Conservation (phyloP, 176 grass and related monocot species). For the Cocos nucifera region DNA sequence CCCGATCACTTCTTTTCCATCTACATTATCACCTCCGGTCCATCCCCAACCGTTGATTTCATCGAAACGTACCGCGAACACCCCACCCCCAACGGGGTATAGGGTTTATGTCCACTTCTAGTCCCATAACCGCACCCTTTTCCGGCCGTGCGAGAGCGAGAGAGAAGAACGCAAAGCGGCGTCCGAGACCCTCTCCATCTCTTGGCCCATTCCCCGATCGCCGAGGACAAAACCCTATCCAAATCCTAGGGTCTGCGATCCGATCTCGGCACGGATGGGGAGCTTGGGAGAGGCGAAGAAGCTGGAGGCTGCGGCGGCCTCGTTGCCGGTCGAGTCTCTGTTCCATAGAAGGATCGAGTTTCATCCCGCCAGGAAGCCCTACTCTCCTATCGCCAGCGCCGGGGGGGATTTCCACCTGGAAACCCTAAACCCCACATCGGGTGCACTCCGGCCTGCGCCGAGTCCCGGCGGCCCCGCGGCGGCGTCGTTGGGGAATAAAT, state of each 20-base stretch:
- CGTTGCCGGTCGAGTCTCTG: conserved; percentile 29
- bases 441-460: not conserved
- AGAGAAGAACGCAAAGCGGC: conserved; percentile 1
- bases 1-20: too few species aligned
- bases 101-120: conserved; percentile 39
- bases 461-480: conserved; percentile 6
- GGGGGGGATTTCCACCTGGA: conserved; percentile 55
- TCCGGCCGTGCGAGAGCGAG: conserved; percentile 7
- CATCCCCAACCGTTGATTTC: not conserved
- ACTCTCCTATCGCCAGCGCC: conserved; percentile 7
- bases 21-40: too few species aligned
- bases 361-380: conserved; percentile 45
- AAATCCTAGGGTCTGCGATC: not conserved
- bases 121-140: not conserved
- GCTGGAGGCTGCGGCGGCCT: conserved; percentile 8
- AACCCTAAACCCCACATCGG: conserved; percentile 58
- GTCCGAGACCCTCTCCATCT: not conserved
- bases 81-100: conserved; percentile 4
- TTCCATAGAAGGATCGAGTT: conserved; percentile 80
- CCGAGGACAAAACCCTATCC: not conserved
- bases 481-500: conserved; percentile 18
- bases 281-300: conserved; percentile 13
- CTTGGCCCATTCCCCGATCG: not conserved
- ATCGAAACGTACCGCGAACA: conserved; percentile 14
- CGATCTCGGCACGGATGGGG: not conserved